Conservation (phyloP, 129 eudicot species). For the Pseudognaphalium luteoalbum region DNA sequence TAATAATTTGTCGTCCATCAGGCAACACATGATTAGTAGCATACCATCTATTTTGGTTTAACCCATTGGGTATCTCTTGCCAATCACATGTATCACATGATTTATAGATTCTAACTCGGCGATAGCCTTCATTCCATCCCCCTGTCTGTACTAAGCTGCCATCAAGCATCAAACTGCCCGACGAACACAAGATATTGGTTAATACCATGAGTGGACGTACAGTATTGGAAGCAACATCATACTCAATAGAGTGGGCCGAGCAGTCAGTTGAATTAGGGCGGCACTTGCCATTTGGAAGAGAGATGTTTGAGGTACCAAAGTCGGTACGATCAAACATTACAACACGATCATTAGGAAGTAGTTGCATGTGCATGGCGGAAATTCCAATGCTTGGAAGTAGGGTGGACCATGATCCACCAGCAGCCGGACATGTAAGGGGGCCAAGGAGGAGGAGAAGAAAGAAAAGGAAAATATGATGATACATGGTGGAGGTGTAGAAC, state of each 20-base stretch:
- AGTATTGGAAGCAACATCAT: conserved; percentile 50
- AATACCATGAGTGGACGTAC: conserved; percentile 57
- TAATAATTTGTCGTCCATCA: conserved; percentile 55
- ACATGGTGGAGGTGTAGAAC: background rate
- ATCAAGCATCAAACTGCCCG: conserved; percentile 54
- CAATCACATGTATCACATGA: conserved; percentile 59
- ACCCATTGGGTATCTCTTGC: conserved; percentile 38
- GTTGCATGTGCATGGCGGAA: conserved; percentile 93
- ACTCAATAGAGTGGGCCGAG: conserved; percentile 77
- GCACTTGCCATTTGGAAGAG: conserved; percentile 53
- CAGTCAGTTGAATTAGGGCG: conserved; percentile 51
- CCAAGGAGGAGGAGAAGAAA: conserved; percentile 1
- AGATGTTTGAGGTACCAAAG: conserved; percentile 59
- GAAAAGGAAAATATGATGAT: conserved; percentile 7
- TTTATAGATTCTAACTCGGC: conserved; percentile 31
- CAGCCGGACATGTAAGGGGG: conserved; percentile 15
- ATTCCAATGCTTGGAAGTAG: conserved; percentile 51
- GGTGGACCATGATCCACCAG: conserved; percentile 56
- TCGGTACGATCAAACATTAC: conserved; percentile 71
- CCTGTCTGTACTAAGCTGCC: conserved; percentile 64
- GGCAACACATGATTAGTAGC: conserved; percentile 61
- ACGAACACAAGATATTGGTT: conserved; percentile 73
- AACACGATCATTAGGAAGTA: conserved; percentile 58
- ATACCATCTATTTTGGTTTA: conserved; percentile 57
- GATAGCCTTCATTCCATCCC: conserved; percentile 70